Evolutionary conservation across 495 filamentous ascomycete species (phyloP).

Genomic region (Aspergillus carlsbadensis): DNA sequence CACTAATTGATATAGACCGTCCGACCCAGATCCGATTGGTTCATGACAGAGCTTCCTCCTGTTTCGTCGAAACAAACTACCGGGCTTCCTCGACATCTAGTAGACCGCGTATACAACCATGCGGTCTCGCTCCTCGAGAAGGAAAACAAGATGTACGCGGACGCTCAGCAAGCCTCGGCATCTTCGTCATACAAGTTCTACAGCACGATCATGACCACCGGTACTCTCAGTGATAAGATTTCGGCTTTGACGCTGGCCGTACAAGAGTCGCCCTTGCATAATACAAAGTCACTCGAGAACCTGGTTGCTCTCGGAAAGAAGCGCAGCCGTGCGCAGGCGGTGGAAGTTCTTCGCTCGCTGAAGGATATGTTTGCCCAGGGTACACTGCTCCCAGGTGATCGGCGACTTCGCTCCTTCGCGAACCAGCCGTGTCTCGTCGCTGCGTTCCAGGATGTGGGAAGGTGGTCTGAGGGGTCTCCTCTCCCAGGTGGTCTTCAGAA

Average conservation of each 20-base stretch:
- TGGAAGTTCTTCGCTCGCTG: constrained; percentile 85
- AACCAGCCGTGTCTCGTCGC: constrained; percentile 73
- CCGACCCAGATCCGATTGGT: constrained; percentile 82
- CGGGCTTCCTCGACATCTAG: constrained; percentile 52
- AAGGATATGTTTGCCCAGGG: constrained; percentile 93
- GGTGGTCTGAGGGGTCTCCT: constrained; percentile 64
- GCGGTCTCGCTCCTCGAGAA: constrained; percentile 71
- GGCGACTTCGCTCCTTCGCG: constrained; percentile 76
- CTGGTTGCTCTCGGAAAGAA: constrained; percentile 79
- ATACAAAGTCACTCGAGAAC: constrained; percentile 80
- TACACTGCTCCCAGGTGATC: constrained; percentile 74
- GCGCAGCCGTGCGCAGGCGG: constrained; percentile 86
- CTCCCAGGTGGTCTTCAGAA: constrained; percentile 70
- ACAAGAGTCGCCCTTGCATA: constrained; percentile 94
- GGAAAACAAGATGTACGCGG: constrained; percentile 65
- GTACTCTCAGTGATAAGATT: constrained; percentile 94
- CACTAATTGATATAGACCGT: constrained; percentile 58
- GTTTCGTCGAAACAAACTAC: constrained; percentile 51
- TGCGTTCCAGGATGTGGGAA: constrained; percentile 56
- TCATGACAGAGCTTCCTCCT: constrained; percentile 60
- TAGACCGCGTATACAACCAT: constrained; percentile 72
- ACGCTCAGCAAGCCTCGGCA: constrained; percentile 48
- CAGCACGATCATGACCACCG: constrained; percentile 92
- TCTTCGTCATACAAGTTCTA: constrained; percentile 91
- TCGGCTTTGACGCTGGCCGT: constrained; percentile 90